These are phyloP conservation scores for Oidiodendron maius DNA, from an alignment of 495 filamentous ascomycete genomes.

Conservation along the genomic window DNA sequence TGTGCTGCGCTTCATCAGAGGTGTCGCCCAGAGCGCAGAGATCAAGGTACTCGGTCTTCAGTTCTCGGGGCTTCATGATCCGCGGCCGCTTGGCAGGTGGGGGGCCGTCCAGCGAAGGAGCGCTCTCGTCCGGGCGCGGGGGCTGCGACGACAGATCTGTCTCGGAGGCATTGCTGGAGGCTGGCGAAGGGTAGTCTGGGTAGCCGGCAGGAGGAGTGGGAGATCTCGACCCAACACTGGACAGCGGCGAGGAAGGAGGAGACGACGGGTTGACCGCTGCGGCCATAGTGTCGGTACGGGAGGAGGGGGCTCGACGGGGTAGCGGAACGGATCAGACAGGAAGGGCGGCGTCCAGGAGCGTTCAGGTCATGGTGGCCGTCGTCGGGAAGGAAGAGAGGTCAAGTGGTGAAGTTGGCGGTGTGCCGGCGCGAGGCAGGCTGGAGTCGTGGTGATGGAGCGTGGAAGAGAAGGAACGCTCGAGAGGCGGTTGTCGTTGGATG, in stretches of 20 bases:
- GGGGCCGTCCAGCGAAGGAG: conserved; percentile 43
- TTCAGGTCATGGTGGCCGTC: background rate
- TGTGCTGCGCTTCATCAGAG: conserved; percentile 34
- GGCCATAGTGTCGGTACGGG: too few relatives aligned
- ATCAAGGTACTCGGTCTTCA: conserved; percentile 71
- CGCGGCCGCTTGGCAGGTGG: conserved; percentile 71
- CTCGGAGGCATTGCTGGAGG: conserved; percentile 32
- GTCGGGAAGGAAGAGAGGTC: background rate
- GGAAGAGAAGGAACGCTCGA: too few relatives aligned
- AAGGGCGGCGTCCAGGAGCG: conserved; percentile 1
- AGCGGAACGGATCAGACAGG: background rate
- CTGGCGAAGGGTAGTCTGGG: conserved; percentile 33
- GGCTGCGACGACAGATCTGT: conserved; percentile 36
- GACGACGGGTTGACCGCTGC: conserved; percentile 15
- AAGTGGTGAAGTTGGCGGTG: background rate
- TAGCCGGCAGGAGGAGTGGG: conserved; percentile 23
- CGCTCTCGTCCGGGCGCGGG: conserved; percentile 1
- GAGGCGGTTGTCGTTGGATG: too few relatives aligned
- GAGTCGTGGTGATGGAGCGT: too few relatives aligned
- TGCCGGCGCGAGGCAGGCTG: background rate
- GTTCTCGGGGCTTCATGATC: conserved; percentile 58
- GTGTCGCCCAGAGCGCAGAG: conserved; percentile 45
- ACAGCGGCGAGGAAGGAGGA: conserved; percentile 26
- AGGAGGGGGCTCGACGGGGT: background rate
- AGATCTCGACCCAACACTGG: conserved; percentile 20